phyloP scores from a whole-genome alignment of 306 rosid species.

The Inga laurina region DNA sequence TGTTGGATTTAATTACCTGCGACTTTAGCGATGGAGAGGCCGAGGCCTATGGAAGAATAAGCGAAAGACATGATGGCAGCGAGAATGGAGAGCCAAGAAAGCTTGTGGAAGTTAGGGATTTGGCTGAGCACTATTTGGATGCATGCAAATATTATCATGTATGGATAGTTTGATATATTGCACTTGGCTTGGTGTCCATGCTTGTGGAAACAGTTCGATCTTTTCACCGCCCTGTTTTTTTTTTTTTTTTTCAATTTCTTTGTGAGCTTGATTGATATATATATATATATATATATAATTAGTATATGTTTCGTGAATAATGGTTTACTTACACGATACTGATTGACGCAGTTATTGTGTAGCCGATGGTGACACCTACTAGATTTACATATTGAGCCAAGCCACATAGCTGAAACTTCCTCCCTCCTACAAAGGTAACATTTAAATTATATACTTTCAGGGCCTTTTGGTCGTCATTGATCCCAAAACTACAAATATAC shows the following conservation, averaged over 20 bases:
- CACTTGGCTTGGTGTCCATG: slow-evolving; percentile 71
- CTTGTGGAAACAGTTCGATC: slow-evolving; percentile 87
- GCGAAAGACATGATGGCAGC: slow-evolving; percentile 99
- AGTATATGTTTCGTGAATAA: not conserved
- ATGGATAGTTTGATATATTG: slow-evolving; percentile 60
- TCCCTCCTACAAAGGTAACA: slow-evolving; percentile 54
- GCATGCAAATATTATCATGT: slow-evolving; percentile 72
- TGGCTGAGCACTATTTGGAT: slow-evolving; percentile 82
- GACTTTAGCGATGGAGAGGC: slow-evolving; percentile 78
- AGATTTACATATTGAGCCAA: slow-evolving; percentile 88
- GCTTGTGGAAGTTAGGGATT: slow-evolving; percentile 82
- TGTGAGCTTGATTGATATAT: not conserved
- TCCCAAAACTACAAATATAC: not conserved
- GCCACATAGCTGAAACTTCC: slow-evolving; percentile 81
- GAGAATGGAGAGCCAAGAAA: slow-evolving; percentile 88
- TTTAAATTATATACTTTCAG: not conserved
- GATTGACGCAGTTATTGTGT: slow-evolving; percentile 93
- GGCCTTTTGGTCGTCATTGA: not conserved
- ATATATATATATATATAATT: not conserved
- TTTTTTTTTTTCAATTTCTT: not conserved
- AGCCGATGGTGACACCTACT: slow-evolving; percentile 83
- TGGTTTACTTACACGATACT: slow-evolving; percentile 83
- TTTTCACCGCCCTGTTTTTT: slow-evolving; percentile 72
- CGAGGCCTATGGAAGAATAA: slow-evolving; percentile 88
- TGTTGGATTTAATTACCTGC: not conserved